Evolutionary conservation across 495 filamentous ascomycete species (phyloP).

Genomic region (Annulohypoxylon nitens): DNA sequence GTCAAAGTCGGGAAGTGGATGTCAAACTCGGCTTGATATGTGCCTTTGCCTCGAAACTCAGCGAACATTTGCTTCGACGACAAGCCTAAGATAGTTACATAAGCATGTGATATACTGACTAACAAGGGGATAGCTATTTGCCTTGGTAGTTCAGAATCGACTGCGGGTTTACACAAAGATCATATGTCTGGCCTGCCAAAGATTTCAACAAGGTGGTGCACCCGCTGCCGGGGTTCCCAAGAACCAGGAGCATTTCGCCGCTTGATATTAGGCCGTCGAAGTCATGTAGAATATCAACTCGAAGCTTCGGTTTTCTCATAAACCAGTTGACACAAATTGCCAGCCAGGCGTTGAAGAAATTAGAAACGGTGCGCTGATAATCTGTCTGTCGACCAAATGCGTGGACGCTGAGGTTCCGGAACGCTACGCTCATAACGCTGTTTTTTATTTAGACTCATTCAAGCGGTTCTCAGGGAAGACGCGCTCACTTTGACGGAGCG

Average conservation of each 20-base stretch:
- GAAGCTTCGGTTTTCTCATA: background rate
- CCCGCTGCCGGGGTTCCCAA: background rate
- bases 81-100: background rate
- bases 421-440: background rate
- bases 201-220: background rate
- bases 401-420: background rate
- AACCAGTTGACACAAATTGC: background rate
- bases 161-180: background rate
- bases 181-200: background rate
- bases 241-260: constrained; percentile 8
- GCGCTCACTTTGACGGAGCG: background rate
- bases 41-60: constrained; percentile 56
- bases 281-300: background rate
- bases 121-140: background rate
- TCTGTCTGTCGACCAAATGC: background rate
- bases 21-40: constrained; percentile 51
- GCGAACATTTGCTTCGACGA: constrained; percentile 2
- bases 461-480: background rate
- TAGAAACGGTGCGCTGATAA: background rate
- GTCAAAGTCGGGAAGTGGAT: background rate
- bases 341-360: background rate
- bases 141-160: constrained; percentile 2
- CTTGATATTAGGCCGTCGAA: background rate
- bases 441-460: background rate
- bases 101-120: background rate